Evolutionary conservation across 805 yeast species (phyloP).

Genomic region (Komagataella phaffii): DNA sequence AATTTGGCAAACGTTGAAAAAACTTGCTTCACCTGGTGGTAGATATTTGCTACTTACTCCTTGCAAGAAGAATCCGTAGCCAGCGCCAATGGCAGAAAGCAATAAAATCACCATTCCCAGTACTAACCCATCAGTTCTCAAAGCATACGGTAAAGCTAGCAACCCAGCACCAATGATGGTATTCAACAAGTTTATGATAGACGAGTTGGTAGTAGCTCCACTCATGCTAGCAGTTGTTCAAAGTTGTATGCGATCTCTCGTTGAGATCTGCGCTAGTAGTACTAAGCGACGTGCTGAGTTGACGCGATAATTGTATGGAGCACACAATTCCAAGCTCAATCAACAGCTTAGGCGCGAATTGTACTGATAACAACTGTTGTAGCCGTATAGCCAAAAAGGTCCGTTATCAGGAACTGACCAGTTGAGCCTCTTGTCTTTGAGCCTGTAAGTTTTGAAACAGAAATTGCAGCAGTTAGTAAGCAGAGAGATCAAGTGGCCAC

Average conservation of each 20-base stretch:
- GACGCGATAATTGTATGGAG: neutral
- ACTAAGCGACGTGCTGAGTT: neutral
- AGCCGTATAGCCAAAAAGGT: neutral
- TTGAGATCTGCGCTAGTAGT: neutral
- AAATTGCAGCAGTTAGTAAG: no score
- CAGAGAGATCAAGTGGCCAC: no score
- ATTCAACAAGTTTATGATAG: conserved; percentile 55
- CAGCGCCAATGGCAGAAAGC: conserved; percentile 52
- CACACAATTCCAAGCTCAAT: neutral
- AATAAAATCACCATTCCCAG: conserved; percentile 42
- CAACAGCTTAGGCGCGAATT: neutral
- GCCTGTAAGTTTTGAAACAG: neutral
- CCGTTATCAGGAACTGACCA: neutral
- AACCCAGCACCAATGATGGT: conserved; percentile 77
- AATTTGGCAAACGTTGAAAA: conserved; percentile 55
- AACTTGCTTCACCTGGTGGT: conserved; percentile 50
- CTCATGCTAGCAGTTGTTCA: neutral
- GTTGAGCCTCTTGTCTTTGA: neutral
- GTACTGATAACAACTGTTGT: neutral
- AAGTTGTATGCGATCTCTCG: neutral
- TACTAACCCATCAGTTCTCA: conserved; percentile 50
- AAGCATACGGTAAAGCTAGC: conserved; percentile 63
- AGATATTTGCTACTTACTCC: conserved; percentile 43
- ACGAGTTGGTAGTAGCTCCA: conserved; percentile 22
- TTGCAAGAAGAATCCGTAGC: conserved; percentile 54